phyloP scores from a whole-genome alignment of 164 flowering plant species.

The Pachysandra terminalis region DNA sequence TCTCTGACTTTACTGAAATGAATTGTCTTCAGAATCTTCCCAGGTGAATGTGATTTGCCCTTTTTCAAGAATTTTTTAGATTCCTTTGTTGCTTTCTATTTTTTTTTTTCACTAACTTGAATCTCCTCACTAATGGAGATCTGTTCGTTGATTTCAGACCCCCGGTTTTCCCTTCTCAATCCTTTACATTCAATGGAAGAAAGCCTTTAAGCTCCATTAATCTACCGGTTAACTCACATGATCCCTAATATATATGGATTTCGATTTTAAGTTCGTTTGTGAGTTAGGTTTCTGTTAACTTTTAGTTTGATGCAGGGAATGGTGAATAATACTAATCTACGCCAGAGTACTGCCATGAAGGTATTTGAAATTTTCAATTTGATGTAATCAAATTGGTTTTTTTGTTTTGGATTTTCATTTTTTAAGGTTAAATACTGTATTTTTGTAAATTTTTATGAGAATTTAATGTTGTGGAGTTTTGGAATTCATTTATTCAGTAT shows the following conservation, averaged over 20 bases:
- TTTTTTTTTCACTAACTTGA: background rate
- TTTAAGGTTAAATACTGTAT: background rate
- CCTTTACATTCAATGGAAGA: conserved; percentile 20
- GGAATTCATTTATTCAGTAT: background rate
- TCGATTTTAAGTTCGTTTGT: background rate
- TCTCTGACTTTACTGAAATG: conserved; percentile 18
- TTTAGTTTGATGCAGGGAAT: conserved; percentile 16
- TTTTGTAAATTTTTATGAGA: background rate
- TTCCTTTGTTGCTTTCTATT: background rate
- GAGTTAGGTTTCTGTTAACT: background rate
- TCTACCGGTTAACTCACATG: background rate
- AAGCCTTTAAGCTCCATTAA: conserved; percentile 16
- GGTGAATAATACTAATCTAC: conserved; percentile 19
- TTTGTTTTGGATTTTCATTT: background rate
- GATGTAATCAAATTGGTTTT: background rate
- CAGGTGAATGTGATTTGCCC: conserved; percentile 19
- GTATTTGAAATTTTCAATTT: conserved; percentile 14
- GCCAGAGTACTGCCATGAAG: conserved; percentile 20
- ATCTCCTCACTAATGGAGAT: background rate
- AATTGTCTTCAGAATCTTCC: conserved; percentile 44
- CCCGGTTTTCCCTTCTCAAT: conserved; percentile 25
- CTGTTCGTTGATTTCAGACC: conserved; percentile 27
- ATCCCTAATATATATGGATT: background rate
- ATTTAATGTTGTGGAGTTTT: background rate
- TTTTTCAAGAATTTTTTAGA: background rate